Evolutionary conservation across 2,329 filamentous ascomycete genomes (phyloP).

Genomic region (Pseudohalonectria lignicola): DNA sequence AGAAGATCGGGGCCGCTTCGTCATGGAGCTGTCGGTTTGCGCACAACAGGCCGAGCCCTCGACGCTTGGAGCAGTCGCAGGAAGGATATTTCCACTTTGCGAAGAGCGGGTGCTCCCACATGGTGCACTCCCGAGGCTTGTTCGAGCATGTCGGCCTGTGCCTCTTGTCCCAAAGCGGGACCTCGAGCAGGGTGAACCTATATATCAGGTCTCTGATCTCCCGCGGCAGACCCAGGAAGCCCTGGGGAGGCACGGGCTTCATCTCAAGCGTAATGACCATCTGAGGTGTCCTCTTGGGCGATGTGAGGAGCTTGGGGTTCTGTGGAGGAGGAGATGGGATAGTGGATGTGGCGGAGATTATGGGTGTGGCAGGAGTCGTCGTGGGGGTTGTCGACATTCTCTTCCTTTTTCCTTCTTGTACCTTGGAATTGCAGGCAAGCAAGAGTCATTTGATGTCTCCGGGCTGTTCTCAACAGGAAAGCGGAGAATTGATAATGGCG

Average conservation of each 20-base stretch:
- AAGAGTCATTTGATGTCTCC: no score
- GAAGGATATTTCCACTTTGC: neutral
- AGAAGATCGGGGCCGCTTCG: slow-evolving; percentile 9
- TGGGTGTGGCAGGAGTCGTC: no score
- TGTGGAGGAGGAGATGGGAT: no score
- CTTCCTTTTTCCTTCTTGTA: no score
- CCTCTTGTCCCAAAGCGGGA: slow-evolving; percentile 3
- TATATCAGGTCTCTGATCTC: slow-evolving; percentile 4
- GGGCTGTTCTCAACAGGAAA: no score
- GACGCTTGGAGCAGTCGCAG: slow-evolving; percentile 2
- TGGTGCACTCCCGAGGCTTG: neutral
- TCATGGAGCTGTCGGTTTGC: slow-evolving; percentile 6
- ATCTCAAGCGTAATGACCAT: neutral
- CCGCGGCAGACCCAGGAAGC: neutral
- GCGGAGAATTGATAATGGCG: no score
- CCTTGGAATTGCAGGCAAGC: no score
- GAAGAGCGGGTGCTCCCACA: neutral
- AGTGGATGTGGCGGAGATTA: no score
- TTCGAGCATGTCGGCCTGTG: slow-evolving; percentile 1
- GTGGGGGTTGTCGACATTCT: no score
- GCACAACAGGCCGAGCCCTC: slow-evolving; percentile 5
- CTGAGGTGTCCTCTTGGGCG: neutral
- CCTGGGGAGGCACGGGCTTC: neutral
- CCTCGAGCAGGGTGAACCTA: slow-evolving; percentile 4
- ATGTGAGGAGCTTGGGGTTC: no score